A percentile compares a stretch with the other conserved stretches of the same genome.
phyloP scores from a whole-genome alignment of 1,284 basidiomycete species.

The Earliella scabrosa region DNA sequence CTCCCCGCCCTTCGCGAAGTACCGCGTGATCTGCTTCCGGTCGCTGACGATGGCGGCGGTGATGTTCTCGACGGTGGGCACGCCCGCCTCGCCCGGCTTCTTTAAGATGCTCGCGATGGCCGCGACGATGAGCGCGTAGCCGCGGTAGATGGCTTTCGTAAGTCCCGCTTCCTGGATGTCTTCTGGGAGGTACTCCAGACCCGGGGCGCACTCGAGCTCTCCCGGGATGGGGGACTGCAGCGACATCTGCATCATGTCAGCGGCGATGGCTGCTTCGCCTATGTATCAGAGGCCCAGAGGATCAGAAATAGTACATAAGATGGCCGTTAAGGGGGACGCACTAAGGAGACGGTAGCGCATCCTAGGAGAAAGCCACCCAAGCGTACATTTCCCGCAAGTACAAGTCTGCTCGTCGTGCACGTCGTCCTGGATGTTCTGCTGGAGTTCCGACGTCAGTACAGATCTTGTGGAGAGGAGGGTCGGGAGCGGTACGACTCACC shows the following conservation, averaged over 20 bases:
- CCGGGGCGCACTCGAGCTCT: background rate
- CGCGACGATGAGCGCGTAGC: background rate
- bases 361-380: constrained; percentile 25
- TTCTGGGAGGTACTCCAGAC: background rate
- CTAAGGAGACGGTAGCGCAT: constrained; percentile 18
- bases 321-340: background rate
- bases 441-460: background rate
- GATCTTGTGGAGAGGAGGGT: no score
- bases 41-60: background rate
- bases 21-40: background rate
- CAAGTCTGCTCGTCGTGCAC: constrained; percentile 6
- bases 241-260: constrained; percentile 1
- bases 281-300: background rate
- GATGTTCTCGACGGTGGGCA: constrained; percentile 3
- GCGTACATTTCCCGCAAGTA: constrained; percentile 25
- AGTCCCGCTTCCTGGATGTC: background rate
- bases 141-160: background rate
- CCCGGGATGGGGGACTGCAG: background rate
- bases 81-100: background rate
- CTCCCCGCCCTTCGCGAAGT: constrained; percentile 1
- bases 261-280: background rate
- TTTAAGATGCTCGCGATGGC: background rate
- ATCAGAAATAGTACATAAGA: no score
- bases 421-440: background rate
- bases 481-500: background rate